These are phyloP conservation scores for Didymella arachidicola DNA, from an alignment of 2,329 filamentous ascomycete species.

Conservation along the genomic window DNA sequence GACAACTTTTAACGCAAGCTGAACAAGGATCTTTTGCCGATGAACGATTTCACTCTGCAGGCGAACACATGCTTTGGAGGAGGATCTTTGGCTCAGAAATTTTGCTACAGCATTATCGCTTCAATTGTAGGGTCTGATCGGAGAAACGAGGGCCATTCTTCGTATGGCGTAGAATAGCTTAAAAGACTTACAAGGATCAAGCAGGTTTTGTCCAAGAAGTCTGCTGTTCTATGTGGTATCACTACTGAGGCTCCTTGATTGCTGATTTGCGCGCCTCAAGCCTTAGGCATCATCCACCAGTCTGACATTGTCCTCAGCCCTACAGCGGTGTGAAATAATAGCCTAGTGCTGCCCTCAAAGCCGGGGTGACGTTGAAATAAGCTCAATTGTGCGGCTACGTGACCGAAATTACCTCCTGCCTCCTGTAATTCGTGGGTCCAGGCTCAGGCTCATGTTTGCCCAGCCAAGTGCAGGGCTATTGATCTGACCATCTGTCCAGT, in stretches of 20 bases:
- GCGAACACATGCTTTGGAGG: background rate
- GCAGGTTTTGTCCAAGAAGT: too few species aligned
- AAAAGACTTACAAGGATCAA: too few species aligned
- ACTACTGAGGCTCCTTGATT: background rate
- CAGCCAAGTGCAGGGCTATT: slow-evolving; percentile 25
- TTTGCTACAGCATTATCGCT: background rate
- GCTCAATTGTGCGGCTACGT: background rate
- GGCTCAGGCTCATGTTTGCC: slow-evolving; percentile 15
- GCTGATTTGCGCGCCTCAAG: background rate
- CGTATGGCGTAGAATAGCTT: background rate
- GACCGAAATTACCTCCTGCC: slow-evolving; percentile 2
- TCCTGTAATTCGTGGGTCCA: slow-evolving; percentile 18
- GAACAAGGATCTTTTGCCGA: background rate
- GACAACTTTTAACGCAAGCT: background rate
- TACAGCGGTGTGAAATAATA: slow-evolving; percentile 2
- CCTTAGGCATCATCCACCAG: too few species aligned
- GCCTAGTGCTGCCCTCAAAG: background rate
- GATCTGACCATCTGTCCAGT: slow-evolving; percentile 44
- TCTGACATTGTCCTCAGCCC: background rate
- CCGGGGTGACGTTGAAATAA: background rate
- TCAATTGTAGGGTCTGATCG: background rate
- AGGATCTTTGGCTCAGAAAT: background rate
- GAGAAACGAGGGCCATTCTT: background rate
- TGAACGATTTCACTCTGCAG: background rate
- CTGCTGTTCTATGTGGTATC: background rate